Base-by-base conservation (phyloP, 495 filamentous ascomycete genomes). In the Penicillium silybi region DNA sequence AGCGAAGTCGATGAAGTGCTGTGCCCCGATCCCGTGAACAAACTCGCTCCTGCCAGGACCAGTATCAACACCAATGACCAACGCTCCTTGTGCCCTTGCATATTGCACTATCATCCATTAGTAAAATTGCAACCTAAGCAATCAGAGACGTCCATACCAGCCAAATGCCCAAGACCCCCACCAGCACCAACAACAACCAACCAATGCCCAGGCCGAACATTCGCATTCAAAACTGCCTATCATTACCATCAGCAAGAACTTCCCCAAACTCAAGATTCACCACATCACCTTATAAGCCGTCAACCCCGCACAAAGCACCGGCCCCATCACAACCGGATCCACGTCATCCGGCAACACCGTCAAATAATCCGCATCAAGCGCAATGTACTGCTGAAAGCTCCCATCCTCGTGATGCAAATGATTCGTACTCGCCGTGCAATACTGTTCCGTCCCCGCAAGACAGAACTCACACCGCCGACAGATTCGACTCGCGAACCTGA, bases 391-490 rank as follows among this genome's bases (percentile, higher is more conserved):
- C 60, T 76, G 72, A 38, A 75, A 77, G 32, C 68, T 70, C 3
- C 75, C 76, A 55, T 78, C 75, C 35, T 75, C 74, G 49, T 79
- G 74, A 46, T 76, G 74, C 17, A 78, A 52, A 57, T 78, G 76
- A 29, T 78, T 77, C 6, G 73, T 77, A 40, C 67, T 66, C 44
- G 68, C 64, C 22, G 66, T 45, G 32, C 70, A 74, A 44, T 77
- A 67, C 55, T 79, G 74, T 52, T 79, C 75, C 22, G 57, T 69
- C 2, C 75, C 75, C 2, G 67, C 70, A 22, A 77, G 62, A 53
- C 76, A 78, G 42, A 70, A 77, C 44, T 76, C 68, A 56, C 74
- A 79, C 9, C 74, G 67, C 17, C 75, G 61, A 53, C 76, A 78
- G 20, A 78, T 66, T 0, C 74, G 66, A 50, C 71, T 74, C 16